A percentile compares a stretch with the other conserved stretches of the same genome.
Conservation (phyloP, 2,329 filamentous ascomycete genomes). For the Xylariaceae sp. region DNA sequence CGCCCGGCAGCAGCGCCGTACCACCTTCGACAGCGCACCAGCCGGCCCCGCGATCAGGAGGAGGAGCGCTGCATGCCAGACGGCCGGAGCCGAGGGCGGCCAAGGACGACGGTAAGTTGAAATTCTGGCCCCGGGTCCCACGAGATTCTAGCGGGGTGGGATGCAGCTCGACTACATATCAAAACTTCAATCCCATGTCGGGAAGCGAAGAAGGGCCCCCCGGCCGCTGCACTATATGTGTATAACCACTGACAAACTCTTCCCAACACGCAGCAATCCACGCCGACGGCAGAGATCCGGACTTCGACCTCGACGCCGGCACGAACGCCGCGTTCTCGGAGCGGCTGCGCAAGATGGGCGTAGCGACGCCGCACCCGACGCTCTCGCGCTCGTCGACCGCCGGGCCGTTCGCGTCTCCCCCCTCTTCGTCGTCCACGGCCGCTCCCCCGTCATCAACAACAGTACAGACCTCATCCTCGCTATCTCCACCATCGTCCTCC, state of each 20-base stretch:
- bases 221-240: too few species aligned
- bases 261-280: conserved; percentile 45
- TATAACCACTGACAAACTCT: conserved; percentile 1
- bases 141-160: background rate
- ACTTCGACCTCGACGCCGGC: conserved; percentile 45
- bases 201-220: too few species aligned
- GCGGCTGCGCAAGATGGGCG: conserved; percentile 60
- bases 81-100: conserved; percentile 23
- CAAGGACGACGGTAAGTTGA: conserved; percentile 44
- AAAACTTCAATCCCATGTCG: background rate
- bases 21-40: conserved; percentile 21
- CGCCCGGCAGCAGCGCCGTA: conserved; percentile 39
- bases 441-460: conserved; percentile 17
- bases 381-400: conserved; percentile 59
- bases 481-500: conserved; percentile 7
- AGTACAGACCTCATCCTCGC: conserved; percentile 27
- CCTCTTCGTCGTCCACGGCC: conserved; percentile 4
- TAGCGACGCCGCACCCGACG: conserved; percentile 60
- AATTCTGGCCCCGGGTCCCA: background rate
- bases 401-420: conserved; percentile 13
- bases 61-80: conserved; percentile 12
- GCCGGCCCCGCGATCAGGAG: background rate
- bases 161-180: background rate
- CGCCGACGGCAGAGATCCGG: conserved; percentile 50
- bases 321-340: conserved; percentile 53